phyloP scores from a whole-genome alignment of 2,329 filamentous ascomycete genomes.

The Ophiostoma ulmi region DNA sequence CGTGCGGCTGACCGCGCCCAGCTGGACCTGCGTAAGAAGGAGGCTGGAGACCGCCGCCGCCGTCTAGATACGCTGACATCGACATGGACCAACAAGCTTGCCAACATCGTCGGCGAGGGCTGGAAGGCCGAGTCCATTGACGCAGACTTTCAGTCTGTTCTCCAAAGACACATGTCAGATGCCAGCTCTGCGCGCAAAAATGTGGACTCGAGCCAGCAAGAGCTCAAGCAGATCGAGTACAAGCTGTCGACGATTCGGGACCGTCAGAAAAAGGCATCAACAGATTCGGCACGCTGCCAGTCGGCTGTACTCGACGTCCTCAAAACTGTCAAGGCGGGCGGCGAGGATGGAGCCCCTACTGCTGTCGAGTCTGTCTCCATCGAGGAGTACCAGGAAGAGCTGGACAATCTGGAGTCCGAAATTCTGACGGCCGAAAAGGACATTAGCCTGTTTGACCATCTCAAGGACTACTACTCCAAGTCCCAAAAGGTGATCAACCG shows the following conservation, averaged over 20 bases:
- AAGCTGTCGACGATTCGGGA: slow-evolving; percentile 61
- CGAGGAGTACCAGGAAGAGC: slow-evolving; percentile 50
- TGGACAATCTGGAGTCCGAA: slow-evolving; percentile 46
- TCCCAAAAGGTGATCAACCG: slow-evolving; percentile 62
- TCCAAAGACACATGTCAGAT: slow-evolving; percentile 53
- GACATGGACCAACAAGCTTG: slow-evolving; percentile 68
- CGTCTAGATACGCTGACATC: slow-evolving; percentile 71
- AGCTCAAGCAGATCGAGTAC: slow-evolving; percentile 71
- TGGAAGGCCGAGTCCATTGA: slow-evolving; percentile 72
- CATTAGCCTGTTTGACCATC: slow-evolving; percentile 61
- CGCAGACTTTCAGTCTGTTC: slow-evolving; percentile 58
- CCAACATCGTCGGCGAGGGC: slow-evolving; percentile 54
- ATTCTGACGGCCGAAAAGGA: slow-evolving; percentile 62
- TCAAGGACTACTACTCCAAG: slow-evolving; percentile 65
- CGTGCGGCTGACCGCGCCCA: slow-evolving; percentile 77
- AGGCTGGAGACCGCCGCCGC: slow-evolving; percentile 66
- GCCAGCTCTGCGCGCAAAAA: slow-evolving; percentile 62
- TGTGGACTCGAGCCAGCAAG: slow-evolving; percentile 65
- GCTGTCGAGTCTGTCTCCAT: slow-evolving; percentile 36
- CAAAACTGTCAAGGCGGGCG: slow-evolving; percentile 37
- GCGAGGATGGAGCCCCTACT: slow-evolving; percentile 28
- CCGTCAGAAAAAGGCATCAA: slow-evolving; percentile 58
- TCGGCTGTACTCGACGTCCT: slow-evolving; percentile 50
- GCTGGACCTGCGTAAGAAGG: slow-evolving; percentile 76
- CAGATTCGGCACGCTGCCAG: slow-evolving; percentile 59